phyloP scores from a whole-genome alignment of 202 grass and related monocot genomes.

The Musa balbisiana region DNA sequence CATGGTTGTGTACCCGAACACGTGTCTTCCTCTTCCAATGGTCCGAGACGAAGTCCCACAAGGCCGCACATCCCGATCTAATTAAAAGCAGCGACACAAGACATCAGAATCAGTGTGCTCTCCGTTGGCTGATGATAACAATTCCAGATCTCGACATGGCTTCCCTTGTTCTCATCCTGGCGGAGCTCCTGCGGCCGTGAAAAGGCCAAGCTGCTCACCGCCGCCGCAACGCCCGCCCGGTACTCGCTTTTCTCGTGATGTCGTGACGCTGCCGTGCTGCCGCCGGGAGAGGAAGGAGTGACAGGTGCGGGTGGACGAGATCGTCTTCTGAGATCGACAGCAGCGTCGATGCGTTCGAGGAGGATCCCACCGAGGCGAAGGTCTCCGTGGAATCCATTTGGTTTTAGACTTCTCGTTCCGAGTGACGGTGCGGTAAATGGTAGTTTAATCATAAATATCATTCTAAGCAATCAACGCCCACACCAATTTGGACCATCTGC shows the following conservation, averaged over 20 bases:
- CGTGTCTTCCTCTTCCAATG: too few relatives aligned
- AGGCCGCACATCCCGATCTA: too few relatives aligned
- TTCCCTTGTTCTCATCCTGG: slow-evolving; percentile 5
- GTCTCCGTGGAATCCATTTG: background rate
- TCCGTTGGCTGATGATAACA: too few relatives aligned
- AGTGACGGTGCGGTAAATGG: too few relatives aligned
- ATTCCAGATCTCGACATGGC: background rate
- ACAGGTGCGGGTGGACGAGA: background rate
- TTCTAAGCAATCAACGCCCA: too few relatives aligned
- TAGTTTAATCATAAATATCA: too few relatives aligned
- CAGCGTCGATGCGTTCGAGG: background rate
- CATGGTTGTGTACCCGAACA: too few relatives aligned
- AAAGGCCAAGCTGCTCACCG: background rate
- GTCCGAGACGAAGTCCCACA: too few relatives aligned
- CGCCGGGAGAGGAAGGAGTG: background rate
- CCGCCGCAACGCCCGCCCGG: background rate
- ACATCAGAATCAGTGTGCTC: background rate
- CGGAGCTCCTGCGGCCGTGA: slow-evolving; percentile 10
- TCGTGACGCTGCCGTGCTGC: too few relatives aligned
- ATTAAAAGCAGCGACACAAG: too few relatives aligned
- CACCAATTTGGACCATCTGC: too few relatives aligned
- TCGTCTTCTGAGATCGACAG: background rate
- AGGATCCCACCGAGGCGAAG: background rate
- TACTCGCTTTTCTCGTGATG: background rate
- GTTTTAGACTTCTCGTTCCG: background rate